Conservation (phyloP, 208 protist genomes). For the Trypanosoma lewisi region DNA sequence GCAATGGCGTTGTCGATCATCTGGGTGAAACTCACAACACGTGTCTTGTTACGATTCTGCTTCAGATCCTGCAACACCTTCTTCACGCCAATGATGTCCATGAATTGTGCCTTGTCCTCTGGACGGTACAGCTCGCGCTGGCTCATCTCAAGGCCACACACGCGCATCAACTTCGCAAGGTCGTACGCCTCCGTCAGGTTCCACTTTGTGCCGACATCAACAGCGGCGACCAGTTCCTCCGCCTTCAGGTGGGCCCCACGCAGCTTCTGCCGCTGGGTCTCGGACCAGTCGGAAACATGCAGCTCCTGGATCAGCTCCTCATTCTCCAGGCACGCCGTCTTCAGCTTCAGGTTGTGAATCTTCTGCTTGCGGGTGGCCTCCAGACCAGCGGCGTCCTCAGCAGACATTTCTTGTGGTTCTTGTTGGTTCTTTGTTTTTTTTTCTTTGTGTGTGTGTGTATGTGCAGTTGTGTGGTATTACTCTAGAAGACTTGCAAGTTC, state of each 20-base stretch:
- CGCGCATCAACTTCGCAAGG: conserved; percentile 77
- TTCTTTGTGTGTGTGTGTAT: conserved; percentile 3
- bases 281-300: conserved; percentile 80
- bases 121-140: conserved; percentile 74
- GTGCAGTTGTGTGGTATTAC: no score
- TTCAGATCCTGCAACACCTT: conserved; percentile 75
- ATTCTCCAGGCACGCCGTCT: conserved; percentile 78
- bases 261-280: conserved; percentile 81
- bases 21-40: conserved; percentile 73
- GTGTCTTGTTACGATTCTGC: conserved; percentile 83
- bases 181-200: conserved; percentile 82
- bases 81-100: conserved; percentile 77
- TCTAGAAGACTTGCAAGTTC: no score
- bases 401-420: conserved; percentile 35
- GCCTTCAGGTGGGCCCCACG: conserved; percentile 72
- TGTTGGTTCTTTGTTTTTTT: conserved; percentile 21
- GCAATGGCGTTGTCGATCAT: conserved; percentile 76
- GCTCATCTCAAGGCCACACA: conserved; percentile 61
- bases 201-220: conserved; percentile 82
- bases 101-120: conserved; percentile 76
- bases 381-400: conserved; percentile 66
- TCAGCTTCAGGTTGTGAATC: conserved; percentile 88
- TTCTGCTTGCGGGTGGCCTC: conserved; percentile 86
- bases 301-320: conserved; percentile 82
- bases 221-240: conserved; percentile 57